Evolutionary conservation across 2,329 filamentous ascomycete species (phyloP), one percentile per base, ranked within the genome.

Genomic region (Hypoxylon sp.): DNA sequence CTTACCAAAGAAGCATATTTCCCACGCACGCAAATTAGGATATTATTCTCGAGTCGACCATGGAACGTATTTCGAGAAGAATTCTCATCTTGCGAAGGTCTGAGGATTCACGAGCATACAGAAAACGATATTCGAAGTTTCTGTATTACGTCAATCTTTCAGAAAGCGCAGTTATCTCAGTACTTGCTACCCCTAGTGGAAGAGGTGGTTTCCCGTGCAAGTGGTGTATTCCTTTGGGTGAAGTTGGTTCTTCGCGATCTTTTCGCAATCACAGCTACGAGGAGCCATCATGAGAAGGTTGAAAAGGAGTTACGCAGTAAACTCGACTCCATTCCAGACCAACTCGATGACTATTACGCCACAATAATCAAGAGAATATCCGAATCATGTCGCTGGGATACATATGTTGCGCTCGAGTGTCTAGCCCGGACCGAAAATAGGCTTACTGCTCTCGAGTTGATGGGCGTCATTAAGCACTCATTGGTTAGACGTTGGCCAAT

Each of bases 161-260:
- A n/a, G 36, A 41, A 9, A 7, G 36, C 14, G 5, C 36, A 17
- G 9, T 23, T 52, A 14, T 38, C 49, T 23, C 13, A 36, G 4
- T 21, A 19, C 11, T 14, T 52, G 9, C 17, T 36, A 23, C n/a
- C 36, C 10, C 5, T 55, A 19, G 51, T 55, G 13, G 32, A 34
- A 41, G 32, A 55, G 36, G 36, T 55, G 5, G 51, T 55, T 19
- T 21, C 36, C 25, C 34, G 34, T 13, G 36, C 51, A 2, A 41
- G 25, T 2, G 51, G 51, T n/a, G 51, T 55, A 13, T 55, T 55
- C n/a, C 51, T 55, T 17, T 55, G 51, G 51, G 51, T 55, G 19
- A 55, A 55, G 21, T 14, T 55, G 23, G 51, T 55, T 5, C 23
- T 38, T 36, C 14, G 36, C 7, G 51, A 55, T 23, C 51, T 55